A percentile compares a stretch with the other conserved stretches of the same genome.
Conservation (phyloP, 2,329 filamentous ascomycete species). For the Aspergillus latus region DNA sequence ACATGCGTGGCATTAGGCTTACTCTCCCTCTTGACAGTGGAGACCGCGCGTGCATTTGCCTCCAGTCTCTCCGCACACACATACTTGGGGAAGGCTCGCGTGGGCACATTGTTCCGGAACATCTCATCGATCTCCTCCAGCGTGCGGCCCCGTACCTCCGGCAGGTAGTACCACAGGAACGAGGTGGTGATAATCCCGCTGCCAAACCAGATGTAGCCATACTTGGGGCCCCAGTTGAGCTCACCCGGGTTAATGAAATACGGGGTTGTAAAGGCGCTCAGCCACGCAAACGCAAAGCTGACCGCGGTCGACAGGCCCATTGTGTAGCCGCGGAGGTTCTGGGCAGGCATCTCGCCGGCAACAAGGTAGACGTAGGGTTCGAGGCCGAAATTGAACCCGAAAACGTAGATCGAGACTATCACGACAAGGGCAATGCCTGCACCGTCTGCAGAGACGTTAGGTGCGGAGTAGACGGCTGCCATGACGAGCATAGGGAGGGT, state of each 20-base stretch:
- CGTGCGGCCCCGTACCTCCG: conserved; percentile 34
- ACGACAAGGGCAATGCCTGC: not conserved
- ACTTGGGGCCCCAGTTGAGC: conserved; percentile 33
- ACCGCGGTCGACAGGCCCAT: not conserved
- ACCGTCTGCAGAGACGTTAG: no score
- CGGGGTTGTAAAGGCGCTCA: conserved; percentile 32
- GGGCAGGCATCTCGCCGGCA: not conserved
- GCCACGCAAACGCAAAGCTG: not conserved
- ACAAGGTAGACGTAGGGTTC: not conserved
- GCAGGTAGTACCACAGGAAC: conserved; percentile 30
- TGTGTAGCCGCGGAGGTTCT: not conserved
- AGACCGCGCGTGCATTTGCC: no score
- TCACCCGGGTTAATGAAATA: conserved; percentile 43
- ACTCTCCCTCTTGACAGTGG: no score
- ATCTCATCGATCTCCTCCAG: conserved; percentile 32
- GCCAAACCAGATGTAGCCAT: conserved; percentile 29
- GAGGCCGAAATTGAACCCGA: not conserved
- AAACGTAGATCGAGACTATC: not conserved
- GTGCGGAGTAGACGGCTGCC: not conserved
- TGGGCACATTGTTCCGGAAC: not conserved
- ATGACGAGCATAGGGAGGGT: not conserved
- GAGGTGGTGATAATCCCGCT: conserved; percentile 18
- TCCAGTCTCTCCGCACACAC: no score
- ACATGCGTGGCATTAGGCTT: no score
- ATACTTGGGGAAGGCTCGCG: not conserved